phyloP scores from a whole-genome alignment of 768 basidiomycete genomes.

The Gloeopeniophorella convolvens region DNA sequence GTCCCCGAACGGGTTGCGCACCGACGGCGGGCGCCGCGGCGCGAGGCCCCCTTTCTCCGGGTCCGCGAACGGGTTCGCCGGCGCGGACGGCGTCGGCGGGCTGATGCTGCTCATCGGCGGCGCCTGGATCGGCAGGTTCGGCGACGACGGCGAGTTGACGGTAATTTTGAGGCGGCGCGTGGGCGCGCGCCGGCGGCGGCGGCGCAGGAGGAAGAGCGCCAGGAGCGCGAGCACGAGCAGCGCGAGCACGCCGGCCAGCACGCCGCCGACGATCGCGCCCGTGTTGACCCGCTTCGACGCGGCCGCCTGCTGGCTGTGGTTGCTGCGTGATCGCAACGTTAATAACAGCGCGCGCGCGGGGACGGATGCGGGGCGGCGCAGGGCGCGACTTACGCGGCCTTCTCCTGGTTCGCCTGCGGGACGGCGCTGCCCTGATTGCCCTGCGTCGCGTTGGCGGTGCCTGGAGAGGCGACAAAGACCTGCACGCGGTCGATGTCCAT shows the following conservation, averaged over 20 bases:
- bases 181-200: background rate
- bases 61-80: background rate
- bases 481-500: constrained; percentile 12
- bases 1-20: too few relatives aligned
- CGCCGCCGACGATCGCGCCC: background rate
- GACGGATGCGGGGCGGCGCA: too few relatives aligned
- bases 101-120: background rate
- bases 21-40: too few relatives aligned
- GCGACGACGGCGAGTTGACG: background rate
- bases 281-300: background rate
- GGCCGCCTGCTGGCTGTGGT: too few relatives aligned
- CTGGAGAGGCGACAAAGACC: background rate
- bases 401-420: too few relatives aligned
- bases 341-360: too few relatives aligned
- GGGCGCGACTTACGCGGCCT: background rate
- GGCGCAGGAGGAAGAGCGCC: constrained; percentile 5
- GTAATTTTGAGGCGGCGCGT: background rate
- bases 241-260: background rate
- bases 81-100: background rate
- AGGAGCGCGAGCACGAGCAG: background rate
- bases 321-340: too few relatives aligned
- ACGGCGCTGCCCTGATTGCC: too few relatives aligned
- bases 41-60: too few relatives aligned
- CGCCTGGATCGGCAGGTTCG: constrained; percentile 7
- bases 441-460: background rate